Evolutionary conservation across 805 yeast species (phyloP), one percentile per base, ranked within the genome.

Genomic region (Lachancea sp.): DNA sequence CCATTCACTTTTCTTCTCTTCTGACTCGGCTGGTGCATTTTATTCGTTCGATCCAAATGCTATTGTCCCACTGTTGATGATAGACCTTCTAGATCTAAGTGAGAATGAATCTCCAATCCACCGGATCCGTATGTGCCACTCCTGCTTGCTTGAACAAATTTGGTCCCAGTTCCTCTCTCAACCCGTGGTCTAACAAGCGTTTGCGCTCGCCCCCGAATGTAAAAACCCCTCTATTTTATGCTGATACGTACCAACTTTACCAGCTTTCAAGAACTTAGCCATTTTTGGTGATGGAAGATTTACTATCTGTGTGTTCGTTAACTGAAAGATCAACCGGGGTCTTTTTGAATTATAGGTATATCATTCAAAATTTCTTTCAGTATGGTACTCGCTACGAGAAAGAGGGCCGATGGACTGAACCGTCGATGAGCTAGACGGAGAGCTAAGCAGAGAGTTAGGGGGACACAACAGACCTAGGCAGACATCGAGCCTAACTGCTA

Each of bases 191-290:
- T n/a, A n/a, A n/a, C n/a, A n/a, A 23, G 25, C 11, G 11, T 23
- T 8, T 23, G 8, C 25, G 25, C 8, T 23, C 8, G 25, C 11
- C 25, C 25, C 25, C 25, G 11, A 23, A 8, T 8, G 11, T 11
- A 9, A 13, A 18, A 19, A 13, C 21, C 5, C 21, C 38, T 8
- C 30, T 23, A 7, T 6, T 8, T 7, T 20, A 19, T 36, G 32
- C 38, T 30, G 33, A 53, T 56, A 61, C 66, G 57, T 62, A 62
- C 67, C 97, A 83, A 90, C 97, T 84, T 84, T 88, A 81, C 97
- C 97, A 72, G 97, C 85, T 80, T 90, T 92, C 77, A 92, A 82
- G 83, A 92, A 90, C 77, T 92, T 92, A 78, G 96, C 96, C 96
- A 88, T 89, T 75, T 67, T 64, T 51, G 55, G 51, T 54, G 55